These are phyloP conservation scores for Penstemon davidsonii DNA, from an alignment of 257 asterid genomes.

Conservation along the genomic window DNA sequence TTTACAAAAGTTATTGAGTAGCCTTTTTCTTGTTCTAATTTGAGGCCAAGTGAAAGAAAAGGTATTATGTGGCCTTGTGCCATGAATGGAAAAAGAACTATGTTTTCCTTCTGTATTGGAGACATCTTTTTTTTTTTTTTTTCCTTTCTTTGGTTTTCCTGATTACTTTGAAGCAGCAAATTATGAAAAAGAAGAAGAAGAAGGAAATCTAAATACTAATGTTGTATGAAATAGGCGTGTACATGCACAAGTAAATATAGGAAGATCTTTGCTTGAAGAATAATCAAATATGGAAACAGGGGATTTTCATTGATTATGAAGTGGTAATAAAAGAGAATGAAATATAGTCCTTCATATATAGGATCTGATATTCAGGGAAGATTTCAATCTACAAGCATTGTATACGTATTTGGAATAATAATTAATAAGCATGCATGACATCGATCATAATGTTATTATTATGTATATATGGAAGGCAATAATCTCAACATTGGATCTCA, in stretches of 20 bases:
- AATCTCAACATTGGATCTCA: no score
- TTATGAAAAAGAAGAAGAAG: background rate
- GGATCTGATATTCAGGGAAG: no score
- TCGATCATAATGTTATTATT: no score
- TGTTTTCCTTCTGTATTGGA: conserved; percentile 11
- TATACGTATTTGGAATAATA: no score
- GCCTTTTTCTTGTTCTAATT: conserved; percentile 25
- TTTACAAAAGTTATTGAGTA: conserved; percentile 30
- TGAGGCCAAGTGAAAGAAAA: conserved; percentile 34
- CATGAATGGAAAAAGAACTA: conserved; percentile 37
- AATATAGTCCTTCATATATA: no score
- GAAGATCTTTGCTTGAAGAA: background rate
- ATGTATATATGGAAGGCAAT: no score
- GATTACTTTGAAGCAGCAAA: background rate
- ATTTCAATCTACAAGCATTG: no score
- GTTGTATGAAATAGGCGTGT: background rate
- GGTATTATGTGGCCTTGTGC: conserved; percentile 41
- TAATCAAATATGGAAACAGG: background rate
- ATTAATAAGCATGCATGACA: no score
- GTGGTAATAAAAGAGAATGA: no score
- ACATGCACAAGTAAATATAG: background rate
- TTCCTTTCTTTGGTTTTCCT: background rate
- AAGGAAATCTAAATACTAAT: no score
- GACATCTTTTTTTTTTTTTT: background rate
- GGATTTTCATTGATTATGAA: no score